These are phyloP conservation scores for Leccinum colubrinum DNA, from an alignment of 1,284 basidiomycete genomes.

Conservation along the genomic window DNA sequence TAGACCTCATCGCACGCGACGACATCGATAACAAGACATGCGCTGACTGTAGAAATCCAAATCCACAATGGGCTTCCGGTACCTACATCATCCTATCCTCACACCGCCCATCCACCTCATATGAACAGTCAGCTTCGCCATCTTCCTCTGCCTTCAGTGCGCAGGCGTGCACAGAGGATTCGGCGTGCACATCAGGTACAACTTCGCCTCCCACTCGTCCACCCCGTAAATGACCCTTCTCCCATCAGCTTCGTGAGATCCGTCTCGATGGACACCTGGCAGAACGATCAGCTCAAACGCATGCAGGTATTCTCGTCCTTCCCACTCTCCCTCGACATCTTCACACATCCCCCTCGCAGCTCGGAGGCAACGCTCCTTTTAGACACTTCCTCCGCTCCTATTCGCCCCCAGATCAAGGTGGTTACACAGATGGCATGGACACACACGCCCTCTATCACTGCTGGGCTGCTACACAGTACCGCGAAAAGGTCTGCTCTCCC, in stretches of 20 bases:
- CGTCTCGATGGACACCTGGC: conserved; percentile 96
- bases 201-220: conserved; percentile 4
- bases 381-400: conserved; percentile 77
- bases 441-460: conserved; percentile 85
- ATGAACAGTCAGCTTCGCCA: conserved; percentile 59
- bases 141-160: conserved; percentile 91
- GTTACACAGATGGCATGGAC: conserved; percentile 68
- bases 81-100: conserved; percentile 10
- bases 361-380: conserved; percentile 85
- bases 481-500: conserved; percentile 68
- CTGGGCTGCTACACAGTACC: conserved; percentile 91
- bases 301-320: conserved; percentile 68
- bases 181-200: conserved; percentile 79
- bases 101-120: not conserved
- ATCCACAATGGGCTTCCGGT: conserved; percentile 92
- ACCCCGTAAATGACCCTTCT: conserved; percentile 8
- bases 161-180: conserved; percentile 88
- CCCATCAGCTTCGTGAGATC: conserved; percentile 81
- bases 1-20: conserved; percentile 33
- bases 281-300: conserved; percentile 82
- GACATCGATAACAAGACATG: conserved; percentile 57
- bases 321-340: conserved; percentile 6
- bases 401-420: conserved; percentile 65
- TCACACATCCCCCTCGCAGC: conserved; percentile 40
- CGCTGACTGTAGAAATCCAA: conserved; percentile 80